A percentile compares a stretch with the other conserved stretches of the same genome.
These are phyloP conservation scores for Basidioascus undulatus DNA, from an alignment of 768 basidiomycete species.

Conservation along the genomic window DNA sequence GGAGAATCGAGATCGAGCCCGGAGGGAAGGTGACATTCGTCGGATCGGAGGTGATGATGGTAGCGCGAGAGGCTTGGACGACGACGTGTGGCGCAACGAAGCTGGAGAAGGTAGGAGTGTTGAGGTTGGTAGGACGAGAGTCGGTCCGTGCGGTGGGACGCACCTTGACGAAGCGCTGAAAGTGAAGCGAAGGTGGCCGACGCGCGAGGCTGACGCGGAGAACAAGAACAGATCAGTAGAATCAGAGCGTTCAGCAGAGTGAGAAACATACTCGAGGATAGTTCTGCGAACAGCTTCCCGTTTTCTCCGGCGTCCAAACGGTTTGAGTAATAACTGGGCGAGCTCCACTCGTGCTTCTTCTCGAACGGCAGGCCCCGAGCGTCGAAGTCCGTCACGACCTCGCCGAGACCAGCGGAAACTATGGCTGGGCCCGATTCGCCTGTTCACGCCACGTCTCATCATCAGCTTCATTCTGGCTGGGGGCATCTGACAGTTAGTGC, in stretches of 20 bases:
- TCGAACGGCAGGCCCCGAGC: conserved; percentile 22
- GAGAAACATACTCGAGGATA: conserved; percentile 10
- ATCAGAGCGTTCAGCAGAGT: conserved; percentile 1
- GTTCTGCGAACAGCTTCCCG: conserved; percentile 10
- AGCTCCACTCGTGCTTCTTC: conserved; percentile 11
- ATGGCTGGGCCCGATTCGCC: conserved; percentile 16
- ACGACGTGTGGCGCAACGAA: conserved; percentile 31
- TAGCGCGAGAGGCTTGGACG: conserved; percentile 40
- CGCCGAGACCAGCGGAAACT: conserved; percentile 31
- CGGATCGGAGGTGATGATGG: conserved; percentile 31
- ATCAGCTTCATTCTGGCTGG: conserved; percentile 40
- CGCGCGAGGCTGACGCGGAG: conserved; percentile 33
- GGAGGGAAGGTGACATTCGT: conserved; percentile 29
- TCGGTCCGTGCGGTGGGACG: too few species aligned
- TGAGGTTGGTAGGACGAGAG: too few species aligned
- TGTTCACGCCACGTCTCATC: conserved; percentile 34
- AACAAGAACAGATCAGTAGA: not conserved
- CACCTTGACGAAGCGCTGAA: too few species aligned
- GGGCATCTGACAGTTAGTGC: too few species aligned
- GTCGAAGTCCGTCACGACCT: conserved; percentile 31
- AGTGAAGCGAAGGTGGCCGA: conserved; percentile 47
- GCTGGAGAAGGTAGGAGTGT: not conserved
- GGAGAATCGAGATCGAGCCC: conserved; percentile 28
- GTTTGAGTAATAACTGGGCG: conserved; percentile 28
- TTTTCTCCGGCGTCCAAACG: conserved; percentile 31